Evolutionary conservation across 306 rosid species (phyloP), one percentile per base, ranked within the genome.

Genomic region (Vigna angularis): DNA sequence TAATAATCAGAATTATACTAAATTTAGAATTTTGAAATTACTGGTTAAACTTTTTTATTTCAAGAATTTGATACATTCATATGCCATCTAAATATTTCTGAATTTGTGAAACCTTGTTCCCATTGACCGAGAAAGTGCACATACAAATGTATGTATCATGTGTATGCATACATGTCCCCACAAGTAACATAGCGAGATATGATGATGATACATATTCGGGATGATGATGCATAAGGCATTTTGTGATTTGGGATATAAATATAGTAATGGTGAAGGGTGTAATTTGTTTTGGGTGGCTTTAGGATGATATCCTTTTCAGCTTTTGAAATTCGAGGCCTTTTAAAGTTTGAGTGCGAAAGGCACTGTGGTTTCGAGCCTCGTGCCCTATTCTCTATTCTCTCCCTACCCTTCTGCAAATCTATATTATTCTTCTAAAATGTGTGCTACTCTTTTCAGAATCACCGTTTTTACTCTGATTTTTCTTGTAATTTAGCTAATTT

Each of bases 351-450:
- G 66, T 74, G 86, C 81, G 84, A 81, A 79, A 76, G 88, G 26
- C 57, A 66, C 79, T 68, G 81, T 73, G 6, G 66, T 77, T 80
- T 86, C 79, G 87, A 86, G 81, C 87, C 79, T 83, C 87, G 83
- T 62, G 85, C 85, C 82, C 30, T 47, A 45, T 66, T 56, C 24
- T 56, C 24, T 14, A 20, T 17, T 15, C 22, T 5, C 1, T 56
- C 63, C 34, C 16, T 22, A 24, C 5, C 3, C 42, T 0, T 6
- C 11, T 15, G 7, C 6, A 58, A 12, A 53, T 38, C 71, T 0
- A 18, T 5, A 44, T 57, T 58, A 57, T 42, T 72, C 40, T 32
- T 71, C 34, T 51, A 30, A 38, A 38, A 40, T 40, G 12, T n/a
- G 9, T 17, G 10, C 28, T 9, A 6, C n/a, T 53, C 6, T 12